A percentile compares a stretch with the other conserved stretches of the same genome.
These are phyloP conservation scores for Bocquillonia castaneifolia DNA, from an alignment of 441 rosid species.

Conservation along the genomic window DNA sequence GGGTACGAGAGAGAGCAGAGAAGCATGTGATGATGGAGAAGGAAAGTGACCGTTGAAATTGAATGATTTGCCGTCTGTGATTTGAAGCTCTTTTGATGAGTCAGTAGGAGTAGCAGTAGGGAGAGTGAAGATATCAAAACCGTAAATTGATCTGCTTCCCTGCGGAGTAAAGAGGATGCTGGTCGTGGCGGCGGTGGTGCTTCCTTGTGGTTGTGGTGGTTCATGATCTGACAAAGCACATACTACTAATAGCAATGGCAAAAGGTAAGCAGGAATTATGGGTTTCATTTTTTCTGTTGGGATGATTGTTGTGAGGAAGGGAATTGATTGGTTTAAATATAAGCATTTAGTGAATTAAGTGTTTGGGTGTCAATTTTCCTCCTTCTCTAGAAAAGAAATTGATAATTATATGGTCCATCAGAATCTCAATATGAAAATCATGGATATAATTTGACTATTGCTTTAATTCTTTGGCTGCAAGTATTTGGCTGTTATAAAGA, in stretches of 20 bases:
- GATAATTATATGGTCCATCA: too few species aligned
- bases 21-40: conserved; percentile 30
- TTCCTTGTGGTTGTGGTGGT: neutral
- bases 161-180: conserved; percentile 63
- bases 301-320: too few species aligned
- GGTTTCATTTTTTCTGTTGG: neutral
- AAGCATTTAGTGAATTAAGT: too few species aligned
- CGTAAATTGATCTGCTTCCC: conserved; percentile 57
- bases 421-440: too few species aligned
- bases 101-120: conserved; percentile 36
- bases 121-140: conserved; percentile 62
- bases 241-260: conserved; percentile 19
- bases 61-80: conserved; percentile 69
- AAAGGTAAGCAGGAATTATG: neutral
- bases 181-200: too few species aligned
- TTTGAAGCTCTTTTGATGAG: conserved; percentile 34
- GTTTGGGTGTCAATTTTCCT: too few species aligned
- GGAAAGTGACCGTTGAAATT: conserved; percentile 86
- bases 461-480: too few species aligned
- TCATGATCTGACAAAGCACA: conserved; percentile 23
- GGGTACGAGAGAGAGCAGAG: conserved; percentile 36
- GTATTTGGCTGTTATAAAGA: too few species aligned
- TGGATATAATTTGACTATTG: too few species aligned
- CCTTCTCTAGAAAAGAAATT: too few species aligned
- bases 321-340: too few species aligned